Base-by-base conservation (phyloP, 345 rosid species). In the Lepidium africanum region DNA sequence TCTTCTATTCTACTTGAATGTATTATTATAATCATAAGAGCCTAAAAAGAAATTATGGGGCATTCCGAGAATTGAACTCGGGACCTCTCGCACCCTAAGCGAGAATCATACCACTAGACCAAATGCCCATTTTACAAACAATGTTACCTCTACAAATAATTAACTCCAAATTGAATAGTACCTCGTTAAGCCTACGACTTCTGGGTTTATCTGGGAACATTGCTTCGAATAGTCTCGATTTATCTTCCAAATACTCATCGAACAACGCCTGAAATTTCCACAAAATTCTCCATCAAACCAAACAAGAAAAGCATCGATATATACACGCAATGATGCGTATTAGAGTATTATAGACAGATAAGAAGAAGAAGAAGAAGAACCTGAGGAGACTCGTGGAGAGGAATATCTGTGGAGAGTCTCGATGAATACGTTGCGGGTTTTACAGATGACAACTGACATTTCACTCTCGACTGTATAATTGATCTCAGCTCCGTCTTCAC, bases 41-140 rank as follows among this genome's bases (percentile, higher is more conserved):
- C 27, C 3, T 2, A 39, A 9, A 3, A 27, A 27, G 9, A 17
- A 19, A 50, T 5, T 0, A 3, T 21, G 83, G 81, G 83, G 81
- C 81, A 85, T 91, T 91, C 88, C 89, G 85, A 89, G 86, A 84
- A 89, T 89, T 68, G 87, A 87, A 87, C 89, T 85, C 86, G 88
- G 92, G 96, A 85, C 89, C 87, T 89, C 87, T 85, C 84, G 86
- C 88, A 88, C 87, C 89, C 87, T 66, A 88, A 90, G 96, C 88
- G 85, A 91, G 89, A 85, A 87, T 88, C 88, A 82, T 87, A 74
- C 87, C 90, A 87, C 88, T 82, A 86, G 88, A 88, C 88, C 87
- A 88, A 91, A 87, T 85, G 91, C 96, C 86, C n/a, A 39, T 5
- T 19, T 12, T 15, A 13, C 5, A 3, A 1, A 13, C 0, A 0